Evolutionary conservation across 306 rosid species (phyloP).

Genomic region (Cucumis hystrix): DNA sequence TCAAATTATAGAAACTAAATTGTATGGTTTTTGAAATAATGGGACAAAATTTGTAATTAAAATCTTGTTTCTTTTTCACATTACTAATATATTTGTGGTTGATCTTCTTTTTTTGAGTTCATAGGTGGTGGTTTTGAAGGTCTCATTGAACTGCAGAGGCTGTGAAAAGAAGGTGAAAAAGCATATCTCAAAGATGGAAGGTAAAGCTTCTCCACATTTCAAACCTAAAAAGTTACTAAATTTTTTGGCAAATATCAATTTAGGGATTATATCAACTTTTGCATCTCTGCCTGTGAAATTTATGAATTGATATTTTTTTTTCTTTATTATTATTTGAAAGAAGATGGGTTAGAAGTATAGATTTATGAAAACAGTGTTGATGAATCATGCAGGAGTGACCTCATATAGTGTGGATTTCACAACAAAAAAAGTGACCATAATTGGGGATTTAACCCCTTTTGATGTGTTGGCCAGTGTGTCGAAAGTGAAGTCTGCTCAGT

Average conservation of each 20-base stretch:
- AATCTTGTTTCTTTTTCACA: no score
- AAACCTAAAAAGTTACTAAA: background rate
- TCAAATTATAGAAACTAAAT: no score
- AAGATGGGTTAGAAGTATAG: background rate
- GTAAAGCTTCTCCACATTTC: slow-evolving; percentile 2
- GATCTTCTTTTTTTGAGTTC: background rate
- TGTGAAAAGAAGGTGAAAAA: slow-evolving; percentile 60
- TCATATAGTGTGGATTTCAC: slow-evolving; percentile 63
- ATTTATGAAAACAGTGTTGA: background rate
- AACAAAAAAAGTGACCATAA: slow-evolving; percentile 67
- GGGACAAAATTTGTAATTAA: no score
- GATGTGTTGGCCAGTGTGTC: slow-evolving; percentile 62
- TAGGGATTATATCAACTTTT: no score
- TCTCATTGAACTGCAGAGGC: slow-evolving; percentile 57
- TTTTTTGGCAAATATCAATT: background rate
- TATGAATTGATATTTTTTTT: no score
- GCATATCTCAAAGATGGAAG: slow-evolving; percentile 66
- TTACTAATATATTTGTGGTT: background rate
- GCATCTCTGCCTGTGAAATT: no score
- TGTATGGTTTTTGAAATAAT: no score
- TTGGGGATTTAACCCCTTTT: slow-evolving; percentile 61
- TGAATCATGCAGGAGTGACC: slow-evolving; percentile 55
- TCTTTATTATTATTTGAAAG: no score
- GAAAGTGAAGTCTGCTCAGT: slow-evolving; percentile 75
- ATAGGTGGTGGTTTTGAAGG: slow-evolving; percentile 54